Conservation (phyloP, 495 filamentous ascomycete species). For the Xylaria longipes region DNA sequence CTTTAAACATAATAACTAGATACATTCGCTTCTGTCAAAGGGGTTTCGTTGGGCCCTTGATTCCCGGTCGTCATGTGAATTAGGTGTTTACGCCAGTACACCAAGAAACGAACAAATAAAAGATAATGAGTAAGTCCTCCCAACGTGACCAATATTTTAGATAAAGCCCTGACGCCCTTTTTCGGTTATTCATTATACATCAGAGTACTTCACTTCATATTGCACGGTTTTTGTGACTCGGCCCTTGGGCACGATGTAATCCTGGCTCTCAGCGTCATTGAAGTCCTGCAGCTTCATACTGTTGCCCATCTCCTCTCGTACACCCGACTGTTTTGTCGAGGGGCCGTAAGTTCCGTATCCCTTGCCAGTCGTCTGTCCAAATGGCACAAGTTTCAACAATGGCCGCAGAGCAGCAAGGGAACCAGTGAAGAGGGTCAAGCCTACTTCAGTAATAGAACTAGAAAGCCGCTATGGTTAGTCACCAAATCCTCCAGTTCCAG, state of each 20-base stretch:
- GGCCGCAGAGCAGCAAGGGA: constrained; percentile 29
- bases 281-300: constrained; percentile 27
- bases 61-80: constrained; percentile 9
- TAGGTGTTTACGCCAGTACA: constrained; percentile 20
- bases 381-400: constrained; percentile 28
- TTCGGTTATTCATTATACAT: constrained; percentile 25
- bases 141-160: constrained; percentile 1
- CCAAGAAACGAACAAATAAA: constrained; percentile 18
- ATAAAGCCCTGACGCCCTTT: constrained; percentile 18
- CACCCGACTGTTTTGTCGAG: constrained; percentile 16
- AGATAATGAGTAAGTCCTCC: constrained; percentile 16
- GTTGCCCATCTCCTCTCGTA: constrained; percentile 28
- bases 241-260: constrained; percentile 29
- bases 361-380: constrained; percentile 22
- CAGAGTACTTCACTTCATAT: constrained; percentile 28
- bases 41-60: neutral
- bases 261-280: constrained; percentile 28
- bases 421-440: constrained; percentile 29
- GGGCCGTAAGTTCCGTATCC: constrained; percentile 20
- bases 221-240: constrained; percentile 25
- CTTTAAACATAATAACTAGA: constrained; percentile 22
- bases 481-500: neutral
- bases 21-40: constrained; percentile 14
- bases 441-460: constrained; percentile 30
- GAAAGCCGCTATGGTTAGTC: constrained; percentile 4